Evolutionary conservation across 495 filamentous ascomycete species (phyloP).

Genomic region (Haplographium delicatum): DNA sequence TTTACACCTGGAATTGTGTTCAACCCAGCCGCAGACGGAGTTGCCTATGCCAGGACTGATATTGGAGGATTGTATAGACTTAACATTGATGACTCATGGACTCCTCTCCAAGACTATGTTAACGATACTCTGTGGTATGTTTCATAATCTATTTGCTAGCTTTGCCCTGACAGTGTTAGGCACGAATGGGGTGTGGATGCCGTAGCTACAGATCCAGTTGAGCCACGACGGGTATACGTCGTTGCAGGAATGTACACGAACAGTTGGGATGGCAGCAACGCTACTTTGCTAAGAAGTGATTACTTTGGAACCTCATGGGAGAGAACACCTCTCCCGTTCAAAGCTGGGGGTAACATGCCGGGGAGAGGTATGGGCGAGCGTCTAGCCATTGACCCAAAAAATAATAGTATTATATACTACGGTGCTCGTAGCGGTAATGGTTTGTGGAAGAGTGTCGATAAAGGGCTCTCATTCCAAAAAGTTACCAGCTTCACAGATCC

Average conservation of each 20-base stretch:
- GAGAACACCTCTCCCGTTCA: constrained; percentile 45
- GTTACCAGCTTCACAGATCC: constrained; percentile 47
- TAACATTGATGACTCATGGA: constrained; percentile 52
- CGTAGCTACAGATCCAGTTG: constrained; percentile 50
- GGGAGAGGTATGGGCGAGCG: constrained; percentile 61
- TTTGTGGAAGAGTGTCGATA: constrained; percentile 55
- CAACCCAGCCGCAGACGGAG: constrained; percentile 48
- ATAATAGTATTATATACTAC: constrained; percentile 51
- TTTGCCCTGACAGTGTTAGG: constrained; percentile 19
- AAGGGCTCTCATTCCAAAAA: constrained; percentile 50
- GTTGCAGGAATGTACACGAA: constrained; percentile 56
- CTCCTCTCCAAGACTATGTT: constrained; percentile 45
- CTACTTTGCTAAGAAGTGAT: too few species aligned
- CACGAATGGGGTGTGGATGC: constrained; percentile 55
- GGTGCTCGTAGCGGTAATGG: constrained; percentile 57
- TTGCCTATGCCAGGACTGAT: constrained; percentile 58
- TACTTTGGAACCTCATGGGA: too few species aligned
- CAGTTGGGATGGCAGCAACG: constrained; percentile 44
- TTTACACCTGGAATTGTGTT: constrained; percentile 56
- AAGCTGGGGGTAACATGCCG: constrained; percentile 60
- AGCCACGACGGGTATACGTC: constrained; percentile 49
- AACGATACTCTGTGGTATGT: constrained; percentile 43
- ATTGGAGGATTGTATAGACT: constrained; percentile 58
- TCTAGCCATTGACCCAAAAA: constrained; percentile 54
- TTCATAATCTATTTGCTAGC: neutral